These are phyloP conservation scores for Ogataea salicorniae DNA, from an alignment of 805 yeast genomes.

Conservation along the genomic window DNA sequence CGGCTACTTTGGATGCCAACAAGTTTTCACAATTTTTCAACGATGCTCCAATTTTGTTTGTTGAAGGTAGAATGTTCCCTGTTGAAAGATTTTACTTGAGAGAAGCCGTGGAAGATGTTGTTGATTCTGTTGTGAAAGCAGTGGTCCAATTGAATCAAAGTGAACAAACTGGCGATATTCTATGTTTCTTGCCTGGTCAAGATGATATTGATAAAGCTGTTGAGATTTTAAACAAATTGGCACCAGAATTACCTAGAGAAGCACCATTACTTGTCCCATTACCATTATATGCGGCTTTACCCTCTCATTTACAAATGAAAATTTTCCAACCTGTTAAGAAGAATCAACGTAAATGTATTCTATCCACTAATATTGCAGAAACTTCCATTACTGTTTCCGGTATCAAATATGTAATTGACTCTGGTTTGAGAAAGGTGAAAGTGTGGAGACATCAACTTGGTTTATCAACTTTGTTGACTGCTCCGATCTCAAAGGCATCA, in stretches of 20 bases:
- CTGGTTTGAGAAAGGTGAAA: conserved; percentile 88
- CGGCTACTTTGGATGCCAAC: conserved; percentile 94
- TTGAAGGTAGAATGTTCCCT: conserved; percentile 86
- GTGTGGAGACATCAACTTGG: conserved; percentile 94
- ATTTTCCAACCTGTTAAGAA: conserved; percentile 66
- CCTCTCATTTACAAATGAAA: conserved; percentile 75
- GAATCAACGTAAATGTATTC: conserved; percentile 76
- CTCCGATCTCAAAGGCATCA: conserved; percentile 89
- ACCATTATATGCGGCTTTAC: conserved; percentile 91
- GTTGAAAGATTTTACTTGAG: conserved; percentile 68
- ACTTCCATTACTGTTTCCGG: conserved; percentile 96
- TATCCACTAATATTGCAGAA: conserved; percentile 96
- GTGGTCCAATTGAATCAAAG: conserved; percentile 73
- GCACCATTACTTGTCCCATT: conserved; percentile 73
- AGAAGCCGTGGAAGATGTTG: conserved; percentile 71
- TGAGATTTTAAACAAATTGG: conserved; percentile 49
- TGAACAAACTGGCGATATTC: conserved; percentile 85
- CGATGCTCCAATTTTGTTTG: conserved; percentile 75
- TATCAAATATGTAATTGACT: conserved; percentile 85
- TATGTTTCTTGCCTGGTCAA: conserved; percentile 92
- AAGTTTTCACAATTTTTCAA: conserved; percentile 74
- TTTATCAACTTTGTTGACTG: conserved; percentile 84
- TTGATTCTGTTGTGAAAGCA: conserved; percentile 70
- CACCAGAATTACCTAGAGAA: conserved; percentile 63
- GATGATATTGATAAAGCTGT: conserved; percentile 92